Conservation (phyloP, 108 stramenopile species). For the Pseudonitzschia multiseries region DNA sequence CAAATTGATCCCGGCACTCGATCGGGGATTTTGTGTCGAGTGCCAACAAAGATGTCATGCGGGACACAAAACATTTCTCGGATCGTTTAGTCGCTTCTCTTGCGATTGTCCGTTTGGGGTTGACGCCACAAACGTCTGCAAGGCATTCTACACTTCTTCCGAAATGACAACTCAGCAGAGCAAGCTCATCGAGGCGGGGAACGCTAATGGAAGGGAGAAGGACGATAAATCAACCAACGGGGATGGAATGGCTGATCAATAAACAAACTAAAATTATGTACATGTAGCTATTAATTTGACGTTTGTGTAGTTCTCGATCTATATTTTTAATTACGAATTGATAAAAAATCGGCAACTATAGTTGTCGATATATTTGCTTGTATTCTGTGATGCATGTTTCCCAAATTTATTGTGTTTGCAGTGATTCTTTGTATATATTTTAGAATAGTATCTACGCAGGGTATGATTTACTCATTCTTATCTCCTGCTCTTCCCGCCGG, state of each 20-base stretch:
- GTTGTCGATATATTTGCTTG: too few species aligned
- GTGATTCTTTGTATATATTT: too few species aligned
- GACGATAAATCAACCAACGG: too few species aligned
- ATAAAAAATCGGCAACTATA: too few species aligned
- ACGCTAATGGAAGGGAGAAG: not conserved
- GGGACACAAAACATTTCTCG: slow-evolving; percentile 34
- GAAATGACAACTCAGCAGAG: not conserved
- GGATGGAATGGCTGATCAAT: too few species aligned
- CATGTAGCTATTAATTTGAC: too few species aligned
- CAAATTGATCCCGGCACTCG: slow-evolving; percentile 22
- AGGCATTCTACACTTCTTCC: not conserved
- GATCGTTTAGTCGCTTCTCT: slow-evolving; percentile 33
- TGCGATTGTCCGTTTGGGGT: slow-evolving; percentile 41
- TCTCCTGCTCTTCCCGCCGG: not conserved
- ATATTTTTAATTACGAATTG: too few species aligned
- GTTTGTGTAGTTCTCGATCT: too few species aligned
- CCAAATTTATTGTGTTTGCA: too few species aligned
- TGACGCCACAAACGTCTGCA: not conserved
- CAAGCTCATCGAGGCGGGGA: not conserved
- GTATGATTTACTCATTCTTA: not conserved
- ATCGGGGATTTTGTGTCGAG: slow-evolving; percentile 34
- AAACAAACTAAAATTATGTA: too few species aligned
- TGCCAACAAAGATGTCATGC: slow-evolving; percentile 29
- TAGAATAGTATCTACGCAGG: too few species aligned
- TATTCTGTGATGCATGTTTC: too few species aligned